Evolutionary conservation across 2,329 filamentous ascomycete genomes (phyloP).

Genomic region (Coniochaeta sp.): DNA sequence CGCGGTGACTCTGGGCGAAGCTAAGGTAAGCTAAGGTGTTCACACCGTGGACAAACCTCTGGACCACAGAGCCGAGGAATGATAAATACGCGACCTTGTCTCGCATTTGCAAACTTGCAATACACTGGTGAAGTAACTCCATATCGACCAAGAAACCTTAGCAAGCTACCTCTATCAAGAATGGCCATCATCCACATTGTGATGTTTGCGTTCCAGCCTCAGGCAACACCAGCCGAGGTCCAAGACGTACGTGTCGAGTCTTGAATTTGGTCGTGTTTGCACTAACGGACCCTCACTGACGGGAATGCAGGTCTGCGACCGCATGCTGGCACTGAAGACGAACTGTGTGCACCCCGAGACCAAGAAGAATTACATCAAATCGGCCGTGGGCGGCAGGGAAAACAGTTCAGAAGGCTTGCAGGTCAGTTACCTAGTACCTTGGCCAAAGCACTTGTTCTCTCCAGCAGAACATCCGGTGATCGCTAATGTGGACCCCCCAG

Average conservation of each 20-base stretch:
- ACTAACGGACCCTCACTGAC: neutral
- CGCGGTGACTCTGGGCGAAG: too few species aligned
- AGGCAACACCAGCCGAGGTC: constrained; percentile 37
- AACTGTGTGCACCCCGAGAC: constrained; percentile 55
- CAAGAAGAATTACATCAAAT: constrained; percentile 51
- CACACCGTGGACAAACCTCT: too few species aligned
- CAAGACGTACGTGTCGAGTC: constrained; percentile 36
- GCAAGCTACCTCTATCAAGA: too few species aligned
- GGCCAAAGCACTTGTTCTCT: neutral
- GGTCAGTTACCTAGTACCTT: constrained; percentile 31
- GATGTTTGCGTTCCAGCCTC: constrained; percentile 56
- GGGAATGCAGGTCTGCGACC: constrained; percentile 19
- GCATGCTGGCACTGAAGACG: constrained; percentile 41
- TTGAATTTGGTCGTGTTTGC: too few species aligned
- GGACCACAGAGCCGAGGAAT: too few species aligned
- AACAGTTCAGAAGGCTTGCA: constrained; percentile 54
- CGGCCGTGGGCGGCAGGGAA: constrained; percentile 50
- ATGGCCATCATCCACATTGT: constrained; percentile 65
- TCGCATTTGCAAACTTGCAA: too few species aligned
- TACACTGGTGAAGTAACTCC: too few species aligned
- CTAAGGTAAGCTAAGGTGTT: too few species aligned
- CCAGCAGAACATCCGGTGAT: too few species aligned
- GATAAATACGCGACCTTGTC: too few species aligned
- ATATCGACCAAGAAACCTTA: too few species aligned
- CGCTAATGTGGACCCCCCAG: constrained; percentile 22